Evolutionary conservation across 306 rosid genomes (phyloP), one percentile per base, ranked within the genome.

Genomic region (Oemleria cerasiformis): DNA sequence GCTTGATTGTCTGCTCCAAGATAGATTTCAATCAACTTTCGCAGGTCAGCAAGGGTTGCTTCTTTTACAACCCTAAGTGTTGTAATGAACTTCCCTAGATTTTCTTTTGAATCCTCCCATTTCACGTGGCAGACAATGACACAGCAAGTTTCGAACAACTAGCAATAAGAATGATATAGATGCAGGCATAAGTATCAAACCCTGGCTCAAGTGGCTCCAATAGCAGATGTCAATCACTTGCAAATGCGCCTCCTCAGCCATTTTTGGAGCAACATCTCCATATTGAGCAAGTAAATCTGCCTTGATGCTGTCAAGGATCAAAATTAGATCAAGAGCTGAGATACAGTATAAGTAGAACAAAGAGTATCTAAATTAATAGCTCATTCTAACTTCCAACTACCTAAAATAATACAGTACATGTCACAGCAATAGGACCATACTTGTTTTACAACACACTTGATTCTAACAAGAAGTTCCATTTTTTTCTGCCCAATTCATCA

Each of bases 221-320:
- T 11, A 53, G 2, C 43, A 78, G 21, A 68, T 39, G 40, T 68
- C 92, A 67, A 94, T 91, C 78, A 78, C 97, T 85, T 85, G 92
- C 0, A 85, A 76, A 67, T 94, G 98, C 43, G 98, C 97, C 83
- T 87, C 98, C 86, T 89, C 96, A 50, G 98, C 98, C 97, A 89
- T 91, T 87, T 94, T 89, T 8, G 98, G 97, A 72, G 97, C 95
- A 82, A 94, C 98, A 19, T 96, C 97, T 65, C 97, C 98, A 79
- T 86, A 91, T 75, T 73, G 87, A 39, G 74, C 91, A 61, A 94
- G 98, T 86, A 94, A 82, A 42, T 91, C 96, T 70, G 91, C 98
- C 98, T 94, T 86, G 69, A 83, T 44, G 51, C 25, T 69, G 74
- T 64, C 39, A 85, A 85, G 53, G 71, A 50, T 63, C 23, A 38